phyloP scores from a whole-genome alignment of 768 basidiomycete species.

The Boletus bicolor region DNA sequence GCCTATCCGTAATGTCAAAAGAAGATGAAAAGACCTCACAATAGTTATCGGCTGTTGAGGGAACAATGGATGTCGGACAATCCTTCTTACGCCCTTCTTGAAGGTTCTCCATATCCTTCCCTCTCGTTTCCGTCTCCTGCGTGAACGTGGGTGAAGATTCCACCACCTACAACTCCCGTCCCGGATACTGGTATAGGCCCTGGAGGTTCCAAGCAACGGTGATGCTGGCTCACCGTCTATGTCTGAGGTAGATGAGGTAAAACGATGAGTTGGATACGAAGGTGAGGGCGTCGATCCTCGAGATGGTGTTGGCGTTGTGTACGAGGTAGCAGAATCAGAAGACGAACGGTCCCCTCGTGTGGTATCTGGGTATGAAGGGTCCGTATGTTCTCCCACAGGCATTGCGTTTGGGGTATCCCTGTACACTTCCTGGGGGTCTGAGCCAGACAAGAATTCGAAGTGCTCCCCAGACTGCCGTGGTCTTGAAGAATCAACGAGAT shows the following conservation, averaged over 20 bases:
- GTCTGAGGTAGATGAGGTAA: constrained; percentile 58
- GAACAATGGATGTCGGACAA: constrained; percentile 72
- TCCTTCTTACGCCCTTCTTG: constrained; percentile 51
- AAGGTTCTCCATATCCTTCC: constrained; percentile 46
- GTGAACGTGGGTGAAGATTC: constrained; percentile 37
- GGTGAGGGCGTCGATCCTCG: constrained; percentile 60
- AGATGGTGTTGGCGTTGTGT: constrained; percentile 58
- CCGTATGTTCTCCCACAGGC: constrained; percentile 8
- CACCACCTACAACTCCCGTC: constrained; percentile 58
- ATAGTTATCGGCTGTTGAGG: constrained; percentile 80
- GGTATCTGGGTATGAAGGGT: constrained; percentile 27
- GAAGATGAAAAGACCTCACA: constrained; percentile 41
- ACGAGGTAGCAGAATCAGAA: constrained; percentile 27
- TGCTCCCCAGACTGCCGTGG: constrained; percentile 29
- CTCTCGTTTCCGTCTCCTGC: constrained; percentile 51
- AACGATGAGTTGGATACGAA: constrained; percentile 45
- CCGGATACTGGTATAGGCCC: constrained; percentile 36
- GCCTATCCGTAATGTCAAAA: constrained; percentile 9
- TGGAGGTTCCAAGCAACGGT: constrained; percentile 37
- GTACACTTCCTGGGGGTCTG: constrained; percentile 41
- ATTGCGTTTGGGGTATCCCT: constrained; percentile 13
- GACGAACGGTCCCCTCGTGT: constrained; percentile 20
- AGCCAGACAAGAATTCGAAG: constrained; percentile 45
- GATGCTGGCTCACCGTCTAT: constrained; percentile 58
- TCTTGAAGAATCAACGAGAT: constrained; percentile 12